These are phyloP conservation scores for Amoeboradix gromovi DNA, from an alignment of 371 early-diverging fungal genomes.

Conservation along the genomic window DNA sequence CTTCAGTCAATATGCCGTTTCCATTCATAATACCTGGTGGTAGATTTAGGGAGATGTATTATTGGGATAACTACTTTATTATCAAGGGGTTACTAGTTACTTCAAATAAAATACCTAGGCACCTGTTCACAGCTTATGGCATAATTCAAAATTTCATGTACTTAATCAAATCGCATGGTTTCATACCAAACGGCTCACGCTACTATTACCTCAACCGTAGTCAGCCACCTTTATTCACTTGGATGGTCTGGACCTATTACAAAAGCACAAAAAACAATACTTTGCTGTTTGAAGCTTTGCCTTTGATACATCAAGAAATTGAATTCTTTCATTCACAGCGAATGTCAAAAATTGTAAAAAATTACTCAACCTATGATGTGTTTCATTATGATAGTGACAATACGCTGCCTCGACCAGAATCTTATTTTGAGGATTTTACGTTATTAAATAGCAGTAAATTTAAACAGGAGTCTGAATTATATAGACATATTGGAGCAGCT, in stretches of 20 bases:
- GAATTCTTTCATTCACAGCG: slow-evolving; percentile 7
- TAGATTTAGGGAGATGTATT: slow-evolving; percentile 58
- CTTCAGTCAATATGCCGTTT: slow-evolving; percentile 19
- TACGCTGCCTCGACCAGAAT: slow-evolving; percentile 38
- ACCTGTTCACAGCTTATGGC: slow-evolving; percentile 13
- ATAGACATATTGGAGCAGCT: slow-evolving; percentile 37
- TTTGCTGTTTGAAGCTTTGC: slow-evolving; percentile 19
- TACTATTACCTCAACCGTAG: slow-evolving; percentile 57
- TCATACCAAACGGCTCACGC: slow-evolving; percentile 58
- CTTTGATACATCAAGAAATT: slow-evolving; percentile 33
- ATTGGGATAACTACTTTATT: slow-evolving; percentile 43
- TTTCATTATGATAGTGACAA: slow-evolving; percentile 1
- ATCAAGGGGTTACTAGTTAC: slow-evolving; percentile 35
- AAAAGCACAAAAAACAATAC: slow-evolving; percentile 20
- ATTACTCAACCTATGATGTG: not conserved
- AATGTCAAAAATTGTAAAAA: not conserved
- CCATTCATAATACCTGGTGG: slow-evolving; percentile 69
- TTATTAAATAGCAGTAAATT: slow-evolving; percentile 8
- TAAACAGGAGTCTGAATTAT: slow-evolving; percentile 13
- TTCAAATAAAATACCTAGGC: not conserved
- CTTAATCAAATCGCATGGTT: slow-evolving; percentile 36
- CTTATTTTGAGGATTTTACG: slow-evolving; percentile 33
- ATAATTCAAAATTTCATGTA: slow-evolving; percentile 37
- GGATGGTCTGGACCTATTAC: slow-evolving; percentile 33
- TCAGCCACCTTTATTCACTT: slow-evolving; percentile 52